These are phyloP conservation scores for Trypanosoma rangeli DNA, from an alignment of 208 protist species.

Conservation along the genomic window DNA sequence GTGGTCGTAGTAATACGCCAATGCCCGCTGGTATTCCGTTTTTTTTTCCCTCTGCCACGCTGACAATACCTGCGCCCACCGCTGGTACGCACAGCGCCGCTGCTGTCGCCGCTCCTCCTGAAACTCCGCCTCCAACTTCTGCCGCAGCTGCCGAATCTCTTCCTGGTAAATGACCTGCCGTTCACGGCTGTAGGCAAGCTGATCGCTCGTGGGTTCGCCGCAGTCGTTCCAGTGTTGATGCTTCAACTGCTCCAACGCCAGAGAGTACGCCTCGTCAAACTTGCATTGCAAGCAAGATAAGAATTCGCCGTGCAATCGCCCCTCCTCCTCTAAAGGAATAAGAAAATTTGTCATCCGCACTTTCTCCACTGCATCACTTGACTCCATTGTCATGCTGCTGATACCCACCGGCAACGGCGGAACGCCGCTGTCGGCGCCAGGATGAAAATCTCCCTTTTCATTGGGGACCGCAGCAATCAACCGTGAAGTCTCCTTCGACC, in stretches of 20 bases:
- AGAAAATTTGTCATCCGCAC: neutral
- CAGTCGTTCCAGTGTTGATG: neutral
- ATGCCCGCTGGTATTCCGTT: neutral
- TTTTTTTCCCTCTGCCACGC: neutral
- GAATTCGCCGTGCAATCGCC: neutral
- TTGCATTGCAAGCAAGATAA: neutral
- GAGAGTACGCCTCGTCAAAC: slow-evolving; percentile 5
- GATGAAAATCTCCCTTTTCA: neutral
- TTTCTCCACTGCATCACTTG: neutral
- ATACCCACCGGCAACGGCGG: neutral
- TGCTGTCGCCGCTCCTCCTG: neutral
- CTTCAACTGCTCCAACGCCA: slow-evolving; percentile 1
- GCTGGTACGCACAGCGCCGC: neutral
- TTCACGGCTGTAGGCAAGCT: neutral
- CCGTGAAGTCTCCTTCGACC: neutral
- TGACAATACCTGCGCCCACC: neutral
- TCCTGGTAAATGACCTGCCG: neutral
- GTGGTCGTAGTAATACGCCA: slow-evolving; percentile 2
- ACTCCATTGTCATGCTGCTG: neutral
- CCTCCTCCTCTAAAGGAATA: neutral
- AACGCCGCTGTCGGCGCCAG: neutral
- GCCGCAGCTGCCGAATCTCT: neutral
- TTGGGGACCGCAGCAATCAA: neutral
- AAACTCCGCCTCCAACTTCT: neutral
- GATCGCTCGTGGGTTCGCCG: neutral